Evolutionary conservation across 1,284 basidiomycete genomes (phyloP), one percentile per base, ranked within the genome.

Genomic region (Sporisorium graminicola): DNA sequence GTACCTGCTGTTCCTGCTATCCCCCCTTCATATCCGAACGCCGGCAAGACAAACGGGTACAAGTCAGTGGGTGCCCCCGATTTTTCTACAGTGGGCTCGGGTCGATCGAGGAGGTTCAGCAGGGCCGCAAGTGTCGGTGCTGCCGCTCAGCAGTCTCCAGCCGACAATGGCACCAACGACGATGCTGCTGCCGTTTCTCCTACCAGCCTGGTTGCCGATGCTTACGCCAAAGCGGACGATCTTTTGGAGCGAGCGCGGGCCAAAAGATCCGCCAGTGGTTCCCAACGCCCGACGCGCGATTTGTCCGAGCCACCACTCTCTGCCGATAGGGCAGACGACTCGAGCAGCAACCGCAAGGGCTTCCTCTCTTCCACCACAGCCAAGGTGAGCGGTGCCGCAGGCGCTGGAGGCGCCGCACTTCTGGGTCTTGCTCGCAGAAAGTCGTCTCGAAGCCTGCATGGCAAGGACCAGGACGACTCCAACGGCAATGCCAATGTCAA

Each of bases 211-310:
- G 24, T 33, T 22, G 24, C 50, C 18, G 74, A 77, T 37, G 66
- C 74, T 1, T 77, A 61, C 50, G 57, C 57, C 6, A 65, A 77
- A 40, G 74, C 74, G 2, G 74, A 77, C 35, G 57, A 35, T 6
- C 24, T 62, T 13, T 31, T 77, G n/a, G 70, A 65, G 3, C 61
- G 74, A 5, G 74, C 74, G n/a, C 56, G 68, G 2, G 64, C 63
- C 35, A 58, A 33, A 16, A 56, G 60, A 14, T 50, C 46, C 7
- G n/a, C 49, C 24, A 67, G 64, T 42, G 60, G 44, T 27, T 44
- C 60, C 6, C 59, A 43, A 10, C 10, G 22, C 5, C 51, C 52
- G 12, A 24, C 56, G 4, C 50, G 64, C 14, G 63, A 63, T 31
- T 27, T 49, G 7, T 63, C 59, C 18, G 66, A 54, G 26, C 66